phyloP scores from a whole-genome alignment of 352 stramenopile species.

The Globisporangium nodosum region DNA sequence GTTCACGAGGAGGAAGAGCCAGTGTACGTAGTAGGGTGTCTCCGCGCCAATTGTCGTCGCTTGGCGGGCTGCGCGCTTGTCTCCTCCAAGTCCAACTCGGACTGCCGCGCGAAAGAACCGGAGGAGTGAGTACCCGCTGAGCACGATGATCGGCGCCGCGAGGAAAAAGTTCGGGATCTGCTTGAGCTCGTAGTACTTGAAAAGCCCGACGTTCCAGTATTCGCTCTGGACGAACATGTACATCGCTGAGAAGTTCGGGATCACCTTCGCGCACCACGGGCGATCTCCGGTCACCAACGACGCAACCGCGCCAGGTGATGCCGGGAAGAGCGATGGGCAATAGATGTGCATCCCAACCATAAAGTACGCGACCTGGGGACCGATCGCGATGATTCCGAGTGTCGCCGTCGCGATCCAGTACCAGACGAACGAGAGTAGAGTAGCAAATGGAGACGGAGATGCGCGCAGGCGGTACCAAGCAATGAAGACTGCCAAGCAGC shows the following conservation, averaged over 20 bases:
- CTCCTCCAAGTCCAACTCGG: not conserved
- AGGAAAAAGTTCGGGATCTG: slow-evolving; percentile 95
- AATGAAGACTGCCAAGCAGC: slow-evolving; percentile 49
- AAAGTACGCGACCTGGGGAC: slow-evolving; percentile 71
- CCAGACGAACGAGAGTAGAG: slow-evolving; percentile 28
- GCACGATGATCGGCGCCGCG: slow-evolving; percentile 76
- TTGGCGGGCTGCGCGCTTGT: not conserved
- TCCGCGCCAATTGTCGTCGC: slow-evolving; percentile 3
- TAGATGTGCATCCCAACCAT: slow-evolving; percentile 47
- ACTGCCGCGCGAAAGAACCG: slow-evolving; percentile 39
- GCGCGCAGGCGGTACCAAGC: slow-evolving; percentile 56
- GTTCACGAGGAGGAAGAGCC: slow-evolving; percentile 71
- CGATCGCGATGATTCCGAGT: slow-evolving; percentile 56
- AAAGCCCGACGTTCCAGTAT: slow-evolving; percentile 94
- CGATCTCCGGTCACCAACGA: slow-evolving; percentile 31
- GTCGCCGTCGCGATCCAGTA: slow-evolving; percentile 58
- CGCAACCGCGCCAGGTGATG: not conserved
- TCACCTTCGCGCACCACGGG: slow-evolving; percentile 54
- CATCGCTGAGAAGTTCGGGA: slow-evolving; percentile 82
- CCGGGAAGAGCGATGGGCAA: slow-evolving; percentile 43
- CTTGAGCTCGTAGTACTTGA: slow-evolving; percentile 91
- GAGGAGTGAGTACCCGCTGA: slow-evolving; percentile 51
- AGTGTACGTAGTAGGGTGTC: slow-evolving; percentile 62
- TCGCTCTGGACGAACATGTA: slow-evolving; percentile 94
- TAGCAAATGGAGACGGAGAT: slow-evolving; percentile 35